A percentile compares a stretch with the other conserved stretches of the same genome.
Conservation (phyloP, 2,329 filamentous ascomycete species). For the Gaeumannomyces sp. region DNA sequence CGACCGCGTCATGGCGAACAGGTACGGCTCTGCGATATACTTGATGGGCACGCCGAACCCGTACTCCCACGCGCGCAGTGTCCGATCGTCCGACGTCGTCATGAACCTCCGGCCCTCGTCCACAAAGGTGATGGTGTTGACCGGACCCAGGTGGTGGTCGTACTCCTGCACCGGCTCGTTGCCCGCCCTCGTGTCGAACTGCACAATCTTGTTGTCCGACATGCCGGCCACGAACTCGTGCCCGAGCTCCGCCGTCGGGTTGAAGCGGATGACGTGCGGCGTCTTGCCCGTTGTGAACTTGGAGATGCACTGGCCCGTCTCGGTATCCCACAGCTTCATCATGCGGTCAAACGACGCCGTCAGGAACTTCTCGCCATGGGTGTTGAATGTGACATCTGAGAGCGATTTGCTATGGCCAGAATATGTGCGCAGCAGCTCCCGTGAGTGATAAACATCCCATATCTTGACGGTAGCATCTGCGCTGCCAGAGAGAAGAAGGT, state of each 20-base stretch:
- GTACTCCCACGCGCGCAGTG: slow-evolving; percentile 94
- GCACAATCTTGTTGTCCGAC: slow-evolving; percentile 98
- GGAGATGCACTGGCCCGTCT: slow-evolving; percentile 81
- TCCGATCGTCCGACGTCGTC: slow-evolving; percentile 96
- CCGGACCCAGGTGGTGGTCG: slow-evolving; percentile 93
- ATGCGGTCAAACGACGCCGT: slow-evolving; percentile 89
- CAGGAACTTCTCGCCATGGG: slow-evolving; percentile 75
- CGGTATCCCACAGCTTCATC: slow-evolving; percentile 98
- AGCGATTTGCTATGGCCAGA: slow-evolving; percentile 84
- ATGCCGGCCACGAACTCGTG: slow-evolving; percentile 94
- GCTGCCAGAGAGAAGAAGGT: slow-evolving; percentile 81
- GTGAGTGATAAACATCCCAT: slow-evolving; percentile 88
- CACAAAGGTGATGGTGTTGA: slow-evolving; percentile 96
- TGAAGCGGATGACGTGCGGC: slow-evolving; percentile 90
- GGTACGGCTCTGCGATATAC: slow-evolving; percentile 94
- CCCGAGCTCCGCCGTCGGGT: slow-evolving; percentile 67
- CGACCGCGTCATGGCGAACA: slow-evolving; percentile 91
- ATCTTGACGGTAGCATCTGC: slow-evolving; percentile 89
- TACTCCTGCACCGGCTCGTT: slow-evolving; percentile 90
- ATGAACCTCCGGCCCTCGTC: slow-evolving; percentile 86
- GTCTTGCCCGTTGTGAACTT: slow-evolving; percentile 93
- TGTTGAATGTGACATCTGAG: slow-evolving; percentile 84
- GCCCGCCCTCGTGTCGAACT: slow-evolving; percentile 79
- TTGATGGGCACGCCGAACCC: slow-evolving; percentile 98
- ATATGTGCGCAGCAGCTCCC: slow-evolving; percentile 85